Conservation (phyloP, 2,329 filamentous ascomycete genomes). For the Pezicula radicicola region DNA sequence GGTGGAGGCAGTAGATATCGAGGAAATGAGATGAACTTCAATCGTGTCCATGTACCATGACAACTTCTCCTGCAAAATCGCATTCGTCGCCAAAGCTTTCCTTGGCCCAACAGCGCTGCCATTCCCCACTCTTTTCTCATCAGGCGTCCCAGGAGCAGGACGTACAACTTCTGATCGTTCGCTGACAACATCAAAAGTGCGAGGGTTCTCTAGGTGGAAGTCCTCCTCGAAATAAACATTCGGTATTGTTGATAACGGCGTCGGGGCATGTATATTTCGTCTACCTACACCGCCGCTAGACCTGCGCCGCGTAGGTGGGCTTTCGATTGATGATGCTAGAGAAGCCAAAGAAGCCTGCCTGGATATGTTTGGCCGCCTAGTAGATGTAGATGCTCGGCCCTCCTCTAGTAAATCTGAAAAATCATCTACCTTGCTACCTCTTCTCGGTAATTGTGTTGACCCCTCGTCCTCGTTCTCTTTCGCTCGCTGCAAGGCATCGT, state of each 20-base stretch:
- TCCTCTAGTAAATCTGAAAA: slow-evolving; percentile 35
- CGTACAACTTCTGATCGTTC: slow-evolving; percentile 94
- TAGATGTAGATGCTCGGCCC: slow-evolving; percentile 13
- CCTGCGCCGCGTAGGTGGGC: slow-evolving; percentile 39
- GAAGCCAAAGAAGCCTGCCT: slow-evolving; percentile 39
- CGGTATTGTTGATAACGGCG: slow-evolving; percentile 88
- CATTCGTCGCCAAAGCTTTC: slow-evolving; percentile 91
- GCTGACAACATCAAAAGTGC: slow-evolving; percentile 94
- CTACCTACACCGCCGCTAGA: slow-evolving; percentile 48
- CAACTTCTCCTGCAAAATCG: slow-evolving; percentile 94
- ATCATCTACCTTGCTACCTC: slow-evolving; percentile 32
- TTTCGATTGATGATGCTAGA: slow-evolving; percentile 31
- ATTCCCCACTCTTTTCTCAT: slow-evolving; percentile 54
- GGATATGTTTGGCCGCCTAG: slow-evolving; percentile 24
- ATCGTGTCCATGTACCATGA: slow-evolving; percentile 99
- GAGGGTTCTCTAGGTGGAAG: slow-evolving; percentile 92
- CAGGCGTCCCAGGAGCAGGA: slow-evolving; percentile 49
- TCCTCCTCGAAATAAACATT: slow-evolving; percentile 91
- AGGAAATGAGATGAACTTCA: slow-evolving; percentile 93
- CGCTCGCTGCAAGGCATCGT: slow-evolving; percentile 82
- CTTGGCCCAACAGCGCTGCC: slow-evolving; percentile 60
- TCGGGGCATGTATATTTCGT: slow-evolving; percentile 67
- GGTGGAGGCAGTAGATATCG: slow-evolving; percentile 91
- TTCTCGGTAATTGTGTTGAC: slow-evolving; percentile 27
- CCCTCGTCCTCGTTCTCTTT: slow-evolving; percentile 73